These are phyloP conservation scores for Chlorophyllum brunneum DNA, from an alignment of 768 basidiomycete species.

Conservation along the genomic window DNA sequence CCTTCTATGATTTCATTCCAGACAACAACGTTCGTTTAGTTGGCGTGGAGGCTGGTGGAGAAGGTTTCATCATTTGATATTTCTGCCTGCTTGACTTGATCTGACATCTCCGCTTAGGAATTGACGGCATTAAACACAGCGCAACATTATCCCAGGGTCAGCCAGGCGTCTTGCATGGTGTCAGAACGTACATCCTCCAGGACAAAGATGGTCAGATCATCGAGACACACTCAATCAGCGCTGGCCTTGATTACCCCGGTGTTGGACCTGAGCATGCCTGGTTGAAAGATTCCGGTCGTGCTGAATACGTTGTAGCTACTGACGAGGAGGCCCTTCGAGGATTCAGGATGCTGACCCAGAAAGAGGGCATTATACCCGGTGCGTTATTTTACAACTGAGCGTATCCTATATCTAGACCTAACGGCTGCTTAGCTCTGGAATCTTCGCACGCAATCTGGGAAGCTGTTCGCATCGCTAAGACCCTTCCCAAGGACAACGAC, in stretches of 20 bases:
- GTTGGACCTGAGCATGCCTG: slow-evolving; percentile 98
- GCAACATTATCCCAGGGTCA: slow-evolving; percentile 90
- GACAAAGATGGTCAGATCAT: slow-evolving; percentile 87
- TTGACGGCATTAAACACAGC: slow-evolving; percentile 83
- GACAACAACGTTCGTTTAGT: slow-evolving; percentile 83
- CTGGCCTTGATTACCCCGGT: slow-evolving; percentile 94
- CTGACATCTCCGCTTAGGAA: slow-evolving; percentile 40
- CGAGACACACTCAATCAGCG: slow-evolving; percentile 96
- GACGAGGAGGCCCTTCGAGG: slow-evolving; percentile 93
- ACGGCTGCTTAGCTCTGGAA: slow-evolving; percentile 67
- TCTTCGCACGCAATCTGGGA: slow-evolving; percentile 97
- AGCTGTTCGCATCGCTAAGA: slow-evolving; percentile 80
- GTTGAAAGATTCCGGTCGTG: slow-evolving; percentile 92
- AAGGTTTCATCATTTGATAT: slow-evolving; percentile 48
- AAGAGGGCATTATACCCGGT: slow-evolving; percentile 98
- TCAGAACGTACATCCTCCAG: slow-evolving; percentile 93
- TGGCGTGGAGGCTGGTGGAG: slow-evolving; percentile 97
- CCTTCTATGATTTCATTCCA: slow-evolving; percentile 94
- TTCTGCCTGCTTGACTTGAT: slow-evolving; percentile 1
- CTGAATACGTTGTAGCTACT: slow-evolving; percentile 89
- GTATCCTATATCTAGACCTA: slow-evolving; percentile 6
- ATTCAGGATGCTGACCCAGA: slow-evolving; percentile 87
- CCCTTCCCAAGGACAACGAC: slow-evolving; percentile 78
- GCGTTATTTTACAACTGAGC: slow-evolving; percentile 17
- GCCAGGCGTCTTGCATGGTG: slow-evolving; percentile 94